Evolutionary conservation across 2,329 filamentous ascomycete genomes (phyloP).

Genomic region (Alternaria sp.): DNA sequence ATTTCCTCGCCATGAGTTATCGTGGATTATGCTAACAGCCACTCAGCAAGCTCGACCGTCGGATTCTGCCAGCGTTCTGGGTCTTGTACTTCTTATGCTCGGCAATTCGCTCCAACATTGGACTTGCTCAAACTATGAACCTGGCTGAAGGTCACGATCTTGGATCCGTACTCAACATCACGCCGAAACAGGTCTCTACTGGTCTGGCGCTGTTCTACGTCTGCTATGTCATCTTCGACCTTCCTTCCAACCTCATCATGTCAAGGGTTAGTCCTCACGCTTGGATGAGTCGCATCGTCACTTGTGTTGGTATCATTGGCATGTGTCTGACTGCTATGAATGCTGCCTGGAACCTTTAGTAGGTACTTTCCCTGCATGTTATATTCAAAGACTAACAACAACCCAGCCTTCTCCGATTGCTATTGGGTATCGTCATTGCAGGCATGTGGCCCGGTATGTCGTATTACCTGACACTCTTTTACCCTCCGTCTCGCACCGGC

Average conservation of each 20-base stretch:
- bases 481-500: conserved; percentile 84
- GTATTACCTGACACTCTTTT: conserved; percentile 91
- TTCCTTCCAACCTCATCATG: conserved; percentile 90
- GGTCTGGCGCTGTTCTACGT: conserved; percentile 91
- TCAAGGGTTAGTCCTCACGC: conserved; percentile 82
- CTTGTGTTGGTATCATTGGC: conserved; percentile 85
- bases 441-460: conserved; percentile 97
- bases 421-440: conserved; percentile 86
- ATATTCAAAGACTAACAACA: neutral
- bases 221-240: conserved; percentile 88
- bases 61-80: conserved; percentile 81
- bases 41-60: conserved; percentile 64
- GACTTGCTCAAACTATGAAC: conserved; percentile 96
- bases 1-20: neutral
- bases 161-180: conserved; percentile 73
- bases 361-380: conserved; percentile 40
- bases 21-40: conserved; percentile 11
- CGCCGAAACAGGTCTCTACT: conserved; percentile 80
- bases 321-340: conserved; percentile 84
- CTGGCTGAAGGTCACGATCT: conserved; percentile 74
- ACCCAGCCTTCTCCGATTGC: conserved; percentile 74
- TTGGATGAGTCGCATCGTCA: conserved; percentile 92
- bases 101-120: conserved; percentile 89
- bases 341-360: conserved; percentile 85
- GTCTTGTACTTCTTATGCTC: conserved; percentile 90